Evolutionary conservation across 169 alveolate species (phyloP).

Genomic region (Eimeria praecox): DNA sequence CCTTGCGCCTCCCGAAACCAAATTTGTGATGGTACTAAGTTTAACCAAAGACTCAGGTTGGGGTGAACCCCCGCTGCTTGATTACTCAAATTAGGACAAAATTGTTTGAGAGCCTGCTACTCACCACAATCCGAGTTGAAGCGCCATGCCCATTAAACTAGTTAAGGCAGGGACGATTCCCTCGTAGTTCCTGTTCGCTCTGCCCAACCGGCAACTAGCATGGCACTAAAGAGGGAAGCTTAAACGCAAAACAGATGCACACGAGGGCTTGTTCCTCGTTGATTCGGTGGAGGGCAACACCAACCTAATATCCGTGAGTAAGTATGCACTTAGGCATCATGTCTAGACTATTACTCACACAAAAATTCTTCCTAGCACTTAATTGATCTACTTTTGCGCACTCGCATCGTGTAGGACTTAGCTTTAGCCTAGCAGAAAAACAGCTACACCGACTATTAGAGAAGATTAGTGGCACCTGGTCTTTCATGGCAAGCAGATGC

Average conservation of each 20-base stretch:
- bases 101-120: background rate
- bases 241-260: background rate
- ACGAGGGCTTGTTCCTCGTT: background rate
- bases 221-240: background rate
- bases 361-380: background rate
- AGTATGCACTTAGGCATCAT: background rate
- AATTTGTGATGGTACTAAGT: background rate
- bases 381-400: background rate
- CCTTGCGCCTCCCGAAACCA: no score
- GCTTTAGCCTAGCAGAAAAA: background rate
- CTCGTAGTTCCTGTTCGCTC: background rate
- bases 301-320: background rate
- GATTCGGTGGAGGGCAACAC: background rate
- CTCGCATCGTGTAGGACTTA: background rate
- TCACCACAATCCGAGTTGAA: background rate
- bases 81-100: background rate
- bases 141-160: background rate
- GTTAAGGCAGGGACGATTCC: background rate
- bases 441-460: background rate
- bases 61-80: background rate
- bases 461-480: conserved; percentile 3
- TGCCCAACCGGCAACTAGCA: background rate
- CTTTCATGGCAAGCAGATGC: background rate
- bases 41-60: background rate
- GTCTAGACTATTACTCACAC: background rate